A percentile compares a stretch with the other conserved stretches of the same genome.
These are phyloP conservation scores for Sclerotinia nivalis DNA, from an alignment of 2,329 filamentous ascomycete genomes.

Conservation along the genomic window DNA sequence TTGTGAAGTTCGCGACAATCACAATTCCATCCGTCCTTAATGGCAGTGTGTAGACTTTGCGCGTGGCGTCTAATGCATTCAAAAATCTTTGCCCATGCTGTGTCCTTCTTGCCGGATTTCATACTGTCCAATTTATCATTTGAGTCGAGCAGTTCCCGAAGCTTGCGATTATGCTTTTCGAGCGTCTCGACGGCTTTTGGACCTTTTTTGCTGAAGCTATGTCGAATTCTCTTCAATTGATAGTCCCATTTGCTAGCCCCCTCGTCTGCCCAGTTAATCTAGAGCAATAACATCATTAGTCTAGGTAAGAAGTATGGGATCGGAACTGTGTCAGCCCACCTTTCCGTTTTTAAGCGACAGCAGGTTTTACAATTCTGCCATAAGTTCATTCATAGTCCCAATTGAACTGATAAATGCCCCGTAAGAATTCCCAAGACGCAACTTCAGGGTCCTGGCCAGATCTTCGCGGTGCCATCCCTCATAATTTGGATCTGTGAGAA, in stretches of 20 bases:
- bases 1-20: constrained; percentile 29
- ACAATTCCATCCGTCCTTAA: constrained; percentile 34
- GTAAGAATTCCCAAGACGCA: constrained; percentile 29
- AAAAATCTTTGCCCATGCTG: constrained; percentile 32
- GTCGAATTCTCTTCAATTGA: constrained; percentile 32
- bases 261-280: constrained; percentile 34
- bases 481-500: constrained; percentile 29
- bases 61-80: constrained; percentile 34
- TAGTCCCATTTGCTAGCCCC: constrained; percentile 34
- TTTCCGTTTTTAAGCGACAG: constrained; percentile 34
- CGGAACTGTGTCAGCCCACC: constrained; percentile 24
- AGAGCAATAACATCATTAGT: constrained; percentile 15
- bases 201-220: constrained; percentile 35
- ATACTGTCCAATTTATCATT: constrained; percentile 29
- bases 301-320: not conserved
- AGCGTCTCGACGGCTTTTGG: constrained; percentile 27
- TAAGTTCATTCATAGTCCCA: constrained; percentile 28
- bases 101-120: constrained; percentile 30
- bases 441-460: constrained; percentile 25
- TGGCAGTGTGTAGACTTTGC: constrained; percentile 30
- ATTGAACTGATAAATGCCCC: constrained; percentile 31
- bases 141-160: constrained; percentile 30
- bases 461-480: constrained; percentile 32
- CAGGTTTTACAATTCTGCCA: constrained; percentile 30
- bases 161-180: constrained; percentile 30